A percentile compares a stretch with the other conserved stretches of the same genome.
phyloP scores from a whole-genome alignment of 257 asterid genomes.

The Ehretia macrophylla region DNA sequence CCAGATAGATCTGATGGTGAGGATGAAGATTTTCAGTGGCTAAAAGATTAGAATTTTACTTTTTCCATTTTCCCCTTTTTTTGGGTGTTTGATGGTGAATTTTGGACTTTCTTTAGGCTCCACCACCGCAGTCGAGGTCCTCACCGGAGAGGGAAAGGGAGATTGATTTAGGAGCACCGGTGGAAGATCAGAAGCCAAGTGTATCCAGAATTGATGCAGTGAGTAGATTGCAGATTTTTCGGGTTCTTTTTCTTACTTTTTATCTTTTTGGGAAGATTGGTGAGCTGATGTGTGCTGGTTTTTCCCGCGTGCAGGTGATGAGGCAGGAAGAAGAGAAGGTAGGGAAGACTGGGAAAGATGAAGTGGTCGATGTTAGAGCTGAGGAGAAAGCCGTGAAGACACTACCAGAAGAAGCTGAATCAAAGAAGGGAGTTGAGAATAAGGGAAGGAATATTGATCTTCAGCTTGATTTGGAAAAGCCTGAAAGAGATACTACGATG shows the following conservation, averaged over 20 bases:
- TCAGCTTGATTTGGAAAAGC: constrained; percentile 62
- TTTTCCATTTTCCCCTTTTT: background rate
- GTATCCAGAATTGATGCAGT: constrained; percentile 35
- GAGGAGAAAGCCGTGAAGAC: constrained; percentile 39
- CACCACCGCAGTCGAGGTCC: constrained; percentile 66
- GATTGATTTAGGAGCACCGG: constrained; percentile 24
- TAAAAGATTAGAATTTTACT: background rate
- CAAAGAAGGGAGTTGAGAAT: constrained; percentile 30
- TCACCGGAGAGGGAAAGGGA: constrained; percentile 56
- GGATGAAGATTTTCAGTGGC: constrained; percentile 5
- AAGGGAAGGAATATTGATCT: constrained; percentile 49
- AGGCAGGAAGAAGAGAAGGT: constrained; percentile 34
- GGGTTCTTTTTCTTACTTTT: background rate
- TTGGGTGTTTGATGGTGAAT: background rate
- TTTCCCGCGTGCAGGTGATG: constrained; percentile 32
- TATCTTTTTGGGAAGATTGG: background rate
- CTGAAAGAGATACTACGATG: constrained; percentile 42
- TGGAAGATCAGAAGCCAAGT: constrained; percentile 43
- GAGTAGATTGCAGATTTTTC: constrained; percentile 12
- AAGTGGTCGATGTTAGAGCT: constrained; percentile 20
- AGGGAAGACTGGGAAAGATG: constrained; percentile 28
- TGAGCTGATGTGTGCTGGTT: constrained; percentile 1
- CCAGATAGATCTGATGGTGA: constrained; percentile 96
- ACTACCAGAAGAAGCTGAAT: constrained; percentile 30
- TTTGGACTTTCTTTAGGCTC: constrained; percentile 44